Evolutionary conservation across 352 stramenopile species (phyloP).

Genomic region (Aphanomyces euteiches): DNA sequence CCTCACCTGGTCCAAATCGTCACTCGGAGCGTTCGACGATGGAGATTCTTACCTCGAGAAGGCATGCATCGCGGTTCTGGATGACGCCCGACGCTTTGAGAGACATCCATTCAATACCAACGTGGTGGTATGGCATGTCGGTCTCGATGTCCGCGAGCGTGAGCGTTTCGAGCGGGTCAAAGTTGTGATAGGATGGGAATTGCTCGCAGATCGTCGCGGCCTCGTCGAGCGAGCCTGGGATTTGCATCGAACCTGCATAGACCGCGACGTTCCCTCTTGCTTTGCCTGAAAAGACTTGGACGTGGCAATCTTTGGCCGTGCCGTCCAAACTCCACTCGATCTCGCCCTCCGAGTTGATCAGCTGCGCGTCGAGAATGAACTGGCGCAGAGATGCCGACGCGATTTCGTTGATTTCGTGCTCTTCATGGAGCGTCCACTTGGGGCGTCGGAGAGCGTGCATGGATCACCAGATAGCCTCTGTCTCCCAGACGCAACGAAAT

Average conservation of each 20-base stretch:
- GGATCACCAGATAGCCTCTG: not conserved
- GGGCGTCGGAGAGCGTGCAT: not conserved
- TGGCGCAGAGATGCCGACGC: constrained; percentile 7
- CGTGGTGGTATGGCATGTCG: constrained; percentile 15
- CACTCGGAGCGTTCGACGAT: too few species aligned
- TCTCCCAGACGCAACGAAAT: too few species aligned
- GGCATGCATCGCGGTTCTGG: constrained; percentile 22
- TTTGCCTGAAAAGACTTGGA: constrained; percentile 23
- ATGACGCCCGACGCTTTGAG: not conserved
- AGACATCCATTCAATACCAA: constrained; percentile 25
- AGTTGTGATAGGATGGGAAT: constrained; percentile 11
- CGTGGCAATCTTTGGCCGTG: constrained; percentile 11
- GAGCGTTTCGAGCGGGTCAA: constrained; percentile 18
- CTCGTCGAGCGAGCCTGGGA: constrained; percentile 18
- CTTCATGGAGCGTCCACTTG: not conserved
- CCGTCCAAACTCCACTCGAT: constrained; percentile 23
- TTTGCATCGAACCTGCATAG: constrained; percentile 6
- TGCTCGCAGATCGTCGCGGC: constrained; percentile 13
- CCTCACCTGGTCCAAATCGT: not conserved
- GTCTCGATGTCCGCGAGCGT: not conserved
- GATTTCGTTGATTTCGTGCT: not conserved
- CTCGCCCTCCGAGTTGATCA: not conserved
- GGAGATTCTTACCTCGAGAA: constrained; percentile 14
- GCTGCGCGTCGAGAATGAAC: constrained; percentile 22
- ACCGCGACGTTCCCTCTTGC: not conserved